Evolutionary conservation across 495 filamentous ascomycete genomes (phyloP).

Genomic region (Lasiosphaeria miniovina): DNA sequence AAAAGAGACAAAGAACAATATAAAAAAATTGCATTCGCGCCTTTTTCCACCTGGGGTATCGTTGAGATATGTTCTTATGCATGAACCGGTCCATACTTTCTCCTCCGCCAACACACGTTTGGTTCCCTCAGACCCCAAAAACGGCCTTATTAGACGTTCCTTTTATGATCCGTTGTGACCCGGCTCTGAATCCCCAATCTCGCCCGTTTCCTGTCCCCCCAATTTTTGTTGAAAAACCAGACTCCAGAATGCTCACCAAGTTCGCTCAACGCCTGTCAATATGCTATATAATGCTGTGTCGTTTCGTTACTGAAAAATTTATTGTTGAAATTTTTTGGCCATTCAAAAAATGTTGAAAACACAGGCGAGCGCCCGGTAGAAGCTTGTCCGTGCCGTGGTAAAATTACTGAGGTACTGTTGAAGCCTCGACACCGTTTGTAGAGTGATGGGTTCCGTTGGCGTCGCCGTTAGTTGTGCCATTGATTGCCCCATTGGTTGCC

Average conservation of each 20-base stretch:
- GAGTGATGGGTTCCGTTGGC: conserved; percentile 12
- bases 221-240: conserved; percentile 40
- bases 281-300: conserved; percentile 17
- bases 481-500: background rate
- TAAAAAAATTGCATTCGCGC: background rate
- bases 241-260: conserved; percentile 8
- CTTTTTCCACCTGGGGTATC: conserved; percentile 30
- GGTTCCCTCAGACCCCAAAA: background rate
- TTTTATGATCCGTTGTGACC: background rate
- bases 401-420: conserved; percentile 24
- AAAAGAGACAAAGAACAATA: background rate
- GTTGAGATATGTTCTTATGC: conserved; percentile 37
- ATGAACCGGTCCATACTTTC: conserved; percentile 10
- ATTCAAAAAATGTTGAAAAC: conserved; percentile 28
- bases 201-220: conserved; percentile 3
- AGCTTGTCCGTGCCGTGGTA: background rate
- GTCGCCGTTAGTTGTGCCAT: conserved; percentile 12
- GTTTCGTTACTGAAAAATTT: conserved; percentile 14
- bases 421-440: conserved; percentile 22
- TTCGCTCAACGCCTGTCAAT: conserved; percentile 13
- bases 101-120: conserved; percentile 2
- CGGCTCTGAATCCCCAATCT: conserved; percentile 6
- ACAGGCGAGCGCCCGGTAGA: background rate
- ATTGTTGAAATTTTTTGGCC: conserved; percentile 16
- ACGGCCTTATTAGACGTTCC: background rate